A percentile compares a stretch with the other conserved stretches of the same genome.
These are phyloP conservation scores for Pestalotiopsis sp. DNA, from an alignment of 2,329 filamentous ascomycete genomes.

Conservation along the genomic window DNA sequence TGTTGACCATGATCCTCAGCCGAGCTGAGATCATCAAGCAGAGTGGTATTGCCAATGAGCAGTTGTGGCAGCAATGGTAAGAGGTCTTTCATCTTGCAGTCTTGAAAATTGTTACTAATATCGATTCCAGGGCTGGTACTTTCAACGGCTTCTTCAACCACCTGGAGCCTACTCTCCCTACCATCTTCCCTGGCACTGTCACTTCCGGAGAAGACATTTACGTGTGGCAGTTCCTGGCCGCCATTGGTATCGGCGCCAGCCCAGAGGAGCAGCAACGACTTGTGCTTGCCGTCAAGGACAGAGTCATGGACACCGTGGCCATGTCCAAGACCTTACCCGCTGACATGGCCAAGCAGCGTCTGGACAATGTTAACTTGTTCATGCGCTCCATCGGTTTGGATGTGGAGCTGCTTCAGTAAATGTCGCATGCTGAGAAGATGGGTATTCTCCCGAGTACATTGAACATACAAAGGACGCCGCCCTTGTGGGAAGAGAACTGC, in stretches of 20 bases:
- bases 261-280: conserved; percentile 94
- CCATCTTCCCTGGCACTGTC: conserved; percentile 90
- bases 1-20: conserved; percentile 92
- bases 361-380: conserved; percentile 95
- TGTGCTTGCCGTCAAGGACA: conserved; percentile 94
- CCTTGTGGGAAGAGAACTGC: neutral
- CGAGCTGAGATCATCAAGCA: conserved; percentile 94
- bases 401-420: conserved; percentile 69
- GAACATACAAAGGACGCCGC: neutral
- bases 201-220: conserved; percentile 92
- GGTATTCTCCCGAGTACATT: neutral
- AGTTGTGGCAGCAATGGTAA: conserved; percentile 81
- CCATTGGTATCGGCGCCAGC: conserved; percentile 89
- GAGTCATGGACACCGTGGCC: conserved; percentile 92
- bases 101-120: conserved; percentile 32
- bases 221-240: conserved; percentile 96
- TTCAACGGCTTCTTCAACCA: conserved; percentile 89
- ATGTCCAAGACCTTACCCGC: conserved; percentile 87
- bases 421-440: neutral
- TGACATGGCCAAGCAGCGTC: conserved; percentile 80
- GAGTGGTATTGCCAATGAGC: conserved; percentile 68
- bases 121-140: conserved; percentile 61
- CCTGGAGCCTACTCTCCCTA: conserved; percentile 80
- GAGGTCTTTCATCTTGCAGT: conserved; percentile 14
- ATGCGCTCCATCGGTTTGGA: conserved; percentile 99